Base-by-base conservation (phyloP, 805 yeast species). In the Kuraishia hungarica region DNA sequence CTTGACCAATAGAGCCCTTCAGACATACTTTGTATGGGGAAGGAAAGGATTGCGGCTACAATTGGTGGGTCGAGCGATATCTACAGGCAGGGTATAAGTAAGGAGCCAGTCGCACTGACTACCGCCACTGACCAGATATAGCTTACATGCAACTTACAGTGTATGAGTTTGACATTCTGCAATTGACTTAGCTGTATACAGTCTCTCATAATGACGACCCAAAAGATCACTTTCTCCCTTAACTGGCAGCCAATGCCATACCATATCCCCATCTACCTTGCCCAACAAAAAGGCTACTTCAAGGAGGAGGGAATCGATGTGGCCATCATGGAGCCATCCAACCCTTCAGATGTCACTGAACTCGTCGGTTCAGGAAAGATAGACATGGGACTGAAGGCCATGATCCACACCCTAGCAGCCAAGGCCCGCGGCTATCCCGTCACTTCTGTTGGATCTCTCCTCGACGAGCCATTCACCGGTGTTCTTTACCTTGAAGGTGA, bases 391-490 rank as follows among this genome's bases (percentile, higher is more conserved):
- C 69, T 80, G 58, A 80, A 80, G 63, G 84, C 84, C 50, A 80
- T 80, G 84, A 79, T 80, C 60, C 84, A 80, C 61, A 80, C 84
- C 4, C 67, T 80, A 56, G 84, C 84, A 54, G 84, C 83, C 23
- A 79, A 79, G 63, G 84, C 84, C 13, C 73, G 84, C 58, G 83
- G 83, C 10, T 80, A 70, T 62, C 81, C 81, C 28, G 82, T 80
- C 22, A 80, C 83, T 21, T 77, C 83, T 17, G 74, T 80, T 52
- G 84, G 79, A 1, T 78, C 83, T 3, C 67, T 80, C 51, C 69
- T 80, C 57, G 83, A 80, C 60, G 84, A 80, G 61, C 84, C 83
- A 8, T 80, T 80, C 66, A 80, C 84, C 20, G 84, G 83, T 39
- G 73, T 80, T 47, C 68, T 80, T 56, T 80, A 78, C 64, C 67